These are phyloP conservation scores for Gossypium ekmanianum DNA, from an alignment of 345 rosid species.

Conservation along the genomic window DNA sequence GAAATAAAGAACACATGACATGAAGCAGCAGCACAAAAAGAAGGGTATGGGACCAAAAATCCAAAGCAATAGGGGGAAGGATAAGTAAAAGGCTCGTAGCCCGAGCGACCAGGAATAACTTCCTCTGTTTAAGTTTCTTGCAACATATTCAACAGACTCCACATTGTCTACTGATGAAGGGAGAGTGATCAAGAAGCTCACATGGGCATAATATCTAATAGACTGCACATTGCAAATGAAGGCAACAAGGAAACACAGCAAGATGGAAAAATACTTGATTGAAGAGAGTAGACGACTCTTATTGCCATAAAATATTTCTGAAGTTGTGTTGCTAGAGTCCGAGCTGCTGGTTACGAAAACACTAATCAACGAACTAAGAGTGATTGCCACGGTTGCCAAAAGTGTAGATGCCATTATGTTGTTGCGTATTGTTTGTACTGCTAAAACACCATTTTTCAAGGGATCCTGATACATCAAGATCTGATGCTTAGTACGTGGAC, in stretches of 20 bases:
- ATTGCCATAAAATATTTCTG: slow-evolving; percentile 58
- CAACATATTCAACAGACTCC: slow-evolving; percentile 60
- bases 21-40: slow-evolving; percentile 64
- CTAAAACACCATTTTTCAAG: slow-evolving; percentile 71
- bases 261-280: slow-evolving; percentile 75
- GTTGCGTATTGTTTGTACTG: slow-evolving; percentile 88
- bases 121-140: slow-evolving; percentile 82
- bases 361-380: slow-evolving; percentile 80
- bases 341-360: slow-evolving; percentile 78
- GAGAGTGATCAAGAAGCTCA: slow-evolving; percentile 71
- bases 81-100: slow-evolving; percentile 72
- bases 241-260: slow-evolving; percentile 83
- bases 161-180: slow-evolving; percentile 51
- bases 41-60: slow-evolving; percentile 88
- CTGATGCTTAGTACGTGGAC: neutral
- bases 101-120: slow-evolving; percentile 93
- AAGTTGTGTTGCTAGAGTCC: slow-evolving; percentile 31
- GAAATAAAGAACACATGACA: slow-evolving; percentile 67
- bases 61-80: slow-evolving; percentile 92
- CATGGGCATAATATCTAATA: slow-evolving; percentile 82
- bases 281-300: slow-evolving; percentile 52
- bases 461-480: slow-evolving; percentile 56
- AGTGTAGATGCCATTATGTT: slow-evolving; percentile 98
- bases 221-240: slow-evolving; percentile 93
- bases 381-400: slow-evolving; percentile 85